Evolutionary conservation across 2,329 filamentous ascomycete species (phyloP).

Genomic region (Penicillium glabrum): DNA sequence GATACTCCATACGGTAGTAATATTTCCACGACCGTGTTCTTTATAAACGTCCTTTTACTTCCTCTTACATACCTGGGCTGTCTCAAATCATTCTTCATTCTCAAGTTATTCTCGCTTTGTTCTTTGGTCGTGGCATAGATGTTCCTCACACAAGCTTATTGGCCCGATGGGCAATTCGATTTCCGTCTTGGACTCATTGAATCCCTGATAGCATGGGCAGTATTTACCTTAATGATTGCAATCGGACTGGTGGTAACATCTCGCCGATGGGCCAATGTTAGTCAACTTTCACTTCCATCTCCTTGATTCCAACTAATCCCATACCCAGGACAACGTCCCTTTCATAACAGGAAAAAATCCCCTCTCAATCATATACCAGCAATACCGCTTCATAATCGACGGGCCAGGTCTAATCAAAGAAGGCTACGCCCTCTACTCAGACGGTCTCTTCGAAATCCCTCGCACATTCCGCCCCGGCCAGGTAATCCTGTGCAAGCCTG

Average conservation of each 20-base stretch:
- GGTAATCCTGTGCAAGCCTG: conserved; percentile 18
- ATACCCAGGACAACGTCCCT: conserved; percentile 7
- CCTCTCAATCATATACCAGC: conserved; percentile 16
- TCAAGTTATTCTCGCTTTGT: background rate
- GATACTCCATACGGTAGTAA: background rate
- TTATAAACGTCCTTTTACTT: background rate
- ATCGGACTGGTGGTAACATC: conserved; percentile 13
- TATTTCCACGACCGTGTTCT: background rate
- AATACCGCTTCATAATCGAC: conserved; percentile 20
- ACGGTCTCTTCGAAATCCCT: conserved; percentile 22
- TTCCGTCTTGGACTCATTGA: background rate
- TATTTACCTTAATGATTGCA: background rate
- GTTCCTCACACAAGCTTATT: background rate
- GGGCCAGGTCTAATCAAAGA: conserved; percentile 17
- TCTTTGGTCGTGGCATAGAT: background rate
- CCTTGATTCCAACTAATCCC: background rate
- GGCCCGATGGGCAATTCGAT: background rate
- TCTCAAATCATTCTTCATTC: background rate
- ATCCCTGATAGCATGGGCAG: background rate
- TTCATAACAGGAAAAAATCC: conserved; percentile 6
- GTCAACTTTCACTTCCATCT: background rate
- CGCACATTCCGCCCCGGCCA: conserved; percentile 23
- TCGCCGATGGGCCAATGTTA: conserved; percentile 13
- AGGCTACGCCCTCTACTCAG: conserved; percentile 14
- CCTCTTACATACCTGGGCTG: background rate